phyloP scores from a whole-genome alignment of 2,329 filamentous ascomycete genomes.

The Tricladium varicosporioides region DNA sequence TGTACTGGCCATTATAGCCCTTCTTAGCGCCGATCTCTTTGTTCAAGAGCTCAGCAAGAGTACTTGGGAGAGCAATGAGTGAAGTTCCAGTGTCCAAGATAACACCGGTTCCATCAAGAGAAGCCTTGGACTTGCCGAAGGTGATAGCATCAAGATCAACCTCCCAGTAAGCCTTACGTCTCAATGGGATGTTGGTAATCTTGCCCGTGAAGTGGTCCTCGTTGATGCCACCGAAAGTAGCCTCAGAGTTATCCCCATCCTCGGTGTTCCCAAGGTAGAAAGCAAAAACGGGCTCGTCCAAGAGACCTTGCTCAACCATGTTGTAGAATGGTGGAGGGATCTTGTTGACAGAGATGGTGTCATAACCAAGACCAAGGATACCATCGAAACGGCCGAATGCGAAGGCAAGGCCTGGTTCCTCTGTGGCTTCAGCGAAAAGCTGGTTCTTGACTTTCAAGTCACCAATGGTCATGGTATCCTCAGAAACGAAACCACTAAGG shows the following conservation, averaged over 20 bases:
- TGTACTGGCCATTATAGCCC: constrained; percentile 95
- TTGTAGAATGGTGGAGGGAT: constrained; percentile 96
- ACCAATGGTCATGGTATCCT: constrained; percentile 83
- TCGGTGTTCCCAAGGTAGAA: constrained; percentile 87
- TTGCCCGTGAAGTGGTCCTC: constrained; percentile 78
- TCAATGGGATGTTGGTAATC: constrained; percentile 88
- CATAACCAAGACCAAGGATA: constrained; percentile 90
- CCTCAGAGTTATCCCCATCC: constrained; percentile 73
- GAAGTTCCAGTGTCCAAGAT: constrained; percentile 99
- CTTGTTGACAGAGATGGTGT: constrained; percentile 94
- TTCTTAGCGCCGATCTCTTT: constrained; percentile 98
- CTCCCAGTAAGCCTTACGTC: constrained; percentile 99
- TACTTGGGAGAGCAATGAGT: constrained; percentile 88
- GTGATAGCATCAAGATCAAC: constrained; percentile 91
- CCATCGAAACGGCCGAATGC: constrained; percentile 97
- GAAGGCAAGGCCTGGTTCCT: constrained; percentile 93
- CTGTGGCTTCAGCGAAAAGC: constrained; percentile 94
- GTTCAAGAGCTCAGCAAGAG: constrained; percentile 94
- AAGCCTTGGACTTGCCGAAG: constrained; percentile 80
- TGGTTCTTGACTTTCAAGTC: constrained; percentile 86
- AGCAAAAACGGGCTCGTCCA: constrained; percentile 91
- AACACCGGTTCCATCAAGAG: constrained; percentile 91
- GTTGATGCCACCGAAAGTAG: constrained; percentile 85
- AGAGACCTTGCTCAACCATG: constrained; percentile 83
- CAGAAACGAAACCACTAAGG: constrained; percentile 89